Percentiles rank a stretch among this genome's conserved stretches.
Evolutionary conservation across 192 early-diverging fungal species (phyloP).

Genomic region (Phycomyces blakesleeanus): DNA sequence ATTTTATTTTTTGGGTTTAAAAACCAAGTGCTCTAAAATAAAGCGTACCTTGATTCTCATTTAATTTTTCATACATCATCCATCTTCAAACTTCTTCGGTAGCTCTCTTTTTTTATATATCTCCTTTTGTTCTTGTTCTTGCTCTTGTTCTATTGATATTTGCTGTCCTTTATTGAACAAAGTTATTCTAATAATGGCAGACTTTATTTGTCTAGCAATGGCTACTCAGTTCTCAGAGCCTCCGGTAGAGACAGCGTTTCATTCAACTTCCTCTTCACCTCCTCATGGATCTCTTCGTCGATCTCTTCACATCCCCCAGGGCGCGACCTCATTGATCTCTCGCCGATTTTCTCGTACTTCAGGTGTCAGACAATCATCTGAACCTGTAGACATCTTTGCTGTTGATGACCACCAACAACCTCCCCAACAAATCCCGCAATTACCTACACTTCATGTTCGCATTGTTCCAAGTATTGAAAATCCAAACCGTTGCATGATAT

Average conservation of each 20-base stretch:
- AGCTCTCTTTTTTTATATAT: slow-evolving; percentile 6
- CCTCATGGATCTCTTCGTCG: slow-evolving; percentile 12
- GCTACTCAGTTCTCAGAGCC: slow-evolving; percentile 7
- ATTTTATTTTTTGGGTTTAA: background rate
- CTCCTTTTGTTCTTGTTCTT: slow-evolving; percentile 5
- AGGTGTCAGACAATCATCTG: background rate
- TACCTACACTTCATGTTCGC: slow-evolving; percentile 38
- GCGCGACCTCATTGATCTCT: background rate
- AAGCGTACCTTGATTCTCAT: no score
- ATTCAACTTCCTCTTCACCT: background rate
- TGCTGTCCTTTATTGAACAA: background rate
- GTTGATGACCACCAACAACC: background rate
- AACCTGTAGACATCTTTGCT: background rate
- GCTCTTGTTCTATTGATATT: slow-evolving; percentile 4
- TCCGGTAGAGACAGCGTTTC: background rate
- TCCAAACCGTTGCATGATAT: slow-evolving; percentile 49
- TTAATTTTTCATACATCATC: background rate
- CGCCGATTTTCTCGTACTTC: slow-evolving; percentile 15
- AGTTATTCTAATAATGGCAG: slow-evolving; percentile 10
- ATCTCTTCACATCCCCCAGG: slow-evolving; percentile 15
- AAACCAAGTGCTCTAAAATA: background rate
- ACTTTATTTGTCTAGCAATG: slow-evolving; percentile 26
- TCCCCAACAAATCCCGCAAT: background rate
- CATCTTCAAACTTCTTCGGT: background rate
- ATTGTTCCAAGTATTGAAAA: slow-evolving; percentile 44